Conservation (phyloP, 179 eudicot genomes). For the Beta lomatogona region DNA sequence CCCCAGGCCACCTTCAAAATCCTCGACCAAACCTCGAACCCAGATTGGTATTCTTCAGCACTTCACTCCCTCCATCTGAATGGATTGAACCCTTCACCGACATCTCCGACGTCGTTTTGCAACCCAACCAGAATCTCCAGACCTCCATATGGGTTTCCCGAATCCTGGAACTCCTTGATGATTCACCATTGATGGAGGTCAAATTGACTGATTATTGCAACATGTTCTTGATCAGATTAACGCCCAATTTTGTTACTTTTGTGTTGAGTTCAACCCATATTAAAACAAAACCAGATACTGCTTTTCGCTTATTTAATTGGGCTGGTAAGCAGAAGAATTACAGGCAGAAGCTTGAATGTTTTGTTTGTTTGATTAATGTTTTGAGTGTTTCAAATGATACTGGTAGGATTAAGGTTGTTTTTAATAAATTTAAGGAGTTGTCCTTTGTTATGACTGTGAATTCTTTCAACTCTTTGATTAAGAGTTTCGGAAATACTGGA, state of each 20-base stretch:
- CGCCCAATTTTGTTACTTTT: constrained; percentile 72
- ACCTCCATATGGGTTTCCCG: constrained; percentile 80
- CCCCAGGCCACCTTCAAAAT: neutral
- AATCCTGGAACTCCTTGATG: constrained; percentile 54
- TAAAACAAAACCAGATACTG: constrained; percentile 41
- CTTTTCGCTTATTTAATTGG: constrained; percentile 74
- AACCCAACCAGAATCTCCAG: constrained; percentile 42
- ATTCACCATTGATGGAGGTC: constrained; percentile 54
- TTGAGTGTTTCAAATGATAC: constrained; percentile 50
- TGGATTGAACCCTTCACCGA: constrained; percentile 85
- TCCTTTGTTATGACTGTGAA: constrained; percentile 52
- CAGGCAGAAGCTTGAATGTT: constrained; percentile 69
- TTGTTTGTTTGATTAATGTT: constrained; percentile 61
- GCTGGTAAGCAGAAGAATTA: constrained; percentile 87
- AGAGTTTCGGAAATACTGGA: constrained; percentile 75
- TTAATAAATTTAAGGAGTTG: constrained; percentile 47
- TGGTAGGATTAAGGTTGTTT: constrained; percentile 54
- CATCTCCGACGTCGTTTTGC: constrained; percentile 62
- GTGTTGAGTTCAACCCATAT: constrained; percentile 54
- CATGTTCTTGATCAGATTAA: constrained; percentile 62
- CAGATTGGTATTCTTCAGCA: constrained; percentile 20
- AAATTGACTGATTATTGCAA: constrained; percentile 54
- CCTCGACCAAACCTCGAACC: constrained; percentile 20
- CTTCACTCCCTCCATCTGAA: constrained; percentile 72
- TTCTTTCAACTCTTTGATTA: constrained; percentile 73